Conservation (phyloP, 73 alveolate genomes). For the Tetrahymena thermophila region DNA sequence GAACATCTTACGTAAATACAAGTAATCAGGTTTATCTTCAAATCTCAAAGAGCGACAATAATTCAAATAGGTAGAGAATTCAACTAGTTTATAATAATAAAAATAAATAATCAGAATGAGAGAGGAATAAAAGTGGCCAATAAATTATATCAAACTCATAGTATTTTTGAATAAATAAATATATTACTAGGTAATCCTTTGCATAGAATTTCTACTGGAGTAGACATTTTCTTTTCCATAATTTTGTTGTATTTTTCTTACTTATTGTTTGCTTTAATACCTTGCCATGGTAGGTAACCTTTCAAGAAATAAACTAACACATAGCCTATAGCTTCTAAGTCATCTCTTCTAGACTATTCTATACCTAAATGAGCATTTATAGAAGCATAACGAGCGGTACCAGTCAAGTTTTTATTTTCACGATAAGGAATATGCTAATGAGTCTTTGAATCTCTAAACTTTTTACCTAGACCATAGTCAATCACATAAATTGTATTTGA, state of each 20-base stretch:
- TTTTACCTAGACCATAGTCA: slow-evolving; percentile 66
- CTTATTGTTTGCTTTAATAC: slow-evolving; percentile 53
- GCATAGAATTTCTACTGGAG: slow-evolving; percentile 60
- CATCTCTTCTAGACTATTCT: slow-evolving; percentile 66
- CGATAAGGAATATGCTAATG: slow-evolving; percentile 68
- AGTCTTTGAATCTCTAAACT: slow-evolving; percentile 59
- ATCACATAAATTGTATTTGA: slow-evolving; percentile 45
- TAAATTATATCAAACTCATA: no score
- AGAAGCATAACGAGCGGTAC: slow-evolving; percentile 72
- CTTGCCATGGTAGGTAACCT: slow-evolving; percentile 66
- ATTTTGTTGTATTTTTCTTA: slow-evolving; percentile 52
- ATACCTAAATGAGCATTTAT: slow-evolving; percentile 64
- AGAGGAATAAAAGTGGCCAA: no score
- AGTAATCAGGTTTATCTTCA: slow-evolving; percentile 72
- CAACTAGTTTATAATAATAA: slow-evolving; percentile 8
- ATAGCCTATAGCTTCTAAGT: slow-evolving; percentile 65
- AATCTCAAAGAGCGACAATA: slow-evolving; percentile 59
- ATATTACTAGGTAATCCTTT: slow-evolving; percentile 56
- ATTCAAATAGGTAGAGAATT: slow-evolving; percentile 55
- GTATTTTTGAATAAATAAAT: no score
- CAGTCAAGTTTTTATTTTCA: slow-evolving; percentile 64
- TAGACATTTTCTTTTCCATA: slow-evolving; percentile 55
- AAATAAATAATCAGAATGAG: no score
- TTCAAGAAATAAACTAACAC: slow-evolving; percentile 49
- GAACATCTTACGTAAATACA: slow-evolving; percentile 54